Percentiles rank a stretch among this genome's conserved stretches.
phyloP scores from a whole-genome alignment of 345 rosid genomes.

The Noccaea bulbosa region DNA sequence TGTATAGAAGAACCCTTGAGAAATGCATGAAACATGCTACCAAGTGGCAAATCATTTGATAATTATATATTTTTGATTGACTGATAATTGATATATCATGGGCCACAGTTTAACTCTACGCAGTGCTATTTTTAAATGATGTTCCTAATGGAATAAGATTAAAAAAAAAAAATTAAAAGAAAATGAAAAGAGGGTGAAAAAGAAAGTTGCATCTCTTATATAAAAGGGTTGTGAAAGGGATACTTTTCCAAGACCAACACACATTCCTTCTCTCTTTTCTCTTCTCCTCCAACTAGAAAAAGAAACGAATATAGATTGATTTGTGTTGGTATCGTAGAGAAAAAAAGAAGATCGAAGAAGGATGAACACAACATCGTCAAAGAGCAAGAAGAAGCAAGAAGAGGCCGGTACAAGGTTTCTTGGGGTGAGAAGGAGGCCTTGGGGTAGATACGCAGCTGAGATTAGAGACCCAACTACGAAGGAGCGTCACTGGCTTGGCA shows the following conservation, averaged over 20 bases:
- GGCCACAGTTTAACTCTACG: conserved; percentile 41
- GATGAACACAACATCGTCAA: conserved; percentile 57
- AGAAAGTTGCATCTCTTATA: conserved; percentile 33
- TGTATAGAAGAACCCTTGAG: conserved; percentile 35
- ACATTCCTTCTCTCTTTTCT: conserved; percentile 34
- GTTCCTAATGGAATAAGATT: conserved; percentile 23
- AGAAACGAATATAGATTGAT: not conserved
- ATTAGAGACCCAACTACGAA: conserved; percentile 83
- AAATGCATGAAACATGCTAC: conserved; percentile 43
- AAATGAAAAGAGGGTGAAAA: conserved; percentile 9
- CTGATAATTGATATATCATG: conserved; percentile 42
- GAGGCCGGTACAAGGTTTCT: conserved; percentile 54
- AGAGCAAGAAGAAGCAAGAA: conserved; percentile 58
- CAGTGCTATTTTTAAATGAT: conserved; percentile 14
- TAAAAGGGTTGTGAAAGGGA: conserved; percentile 36
- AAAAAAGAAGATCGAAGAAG: not conserved
- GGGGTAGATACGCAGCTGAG: conserved; percentile 91
- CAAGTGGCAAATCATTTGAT: conserved; percentile 38
- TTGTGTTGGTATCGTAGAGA: conserved; percentile 9
- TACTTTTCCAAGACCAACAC: conserved; percentile 40
- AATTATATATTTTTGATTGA: conserved; percentile 30
- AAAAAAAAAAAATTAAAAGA: not conserved
- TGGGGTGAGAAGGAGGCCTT: conserved; percentile 82
- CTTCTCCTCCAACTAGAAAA: conserved; percentile 16
- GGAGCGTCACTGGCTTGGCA: conserved; percentile 88